Conservation (phyloP, 306 rosid species). For the Amphicarpaea edgeworthii region DNA sequence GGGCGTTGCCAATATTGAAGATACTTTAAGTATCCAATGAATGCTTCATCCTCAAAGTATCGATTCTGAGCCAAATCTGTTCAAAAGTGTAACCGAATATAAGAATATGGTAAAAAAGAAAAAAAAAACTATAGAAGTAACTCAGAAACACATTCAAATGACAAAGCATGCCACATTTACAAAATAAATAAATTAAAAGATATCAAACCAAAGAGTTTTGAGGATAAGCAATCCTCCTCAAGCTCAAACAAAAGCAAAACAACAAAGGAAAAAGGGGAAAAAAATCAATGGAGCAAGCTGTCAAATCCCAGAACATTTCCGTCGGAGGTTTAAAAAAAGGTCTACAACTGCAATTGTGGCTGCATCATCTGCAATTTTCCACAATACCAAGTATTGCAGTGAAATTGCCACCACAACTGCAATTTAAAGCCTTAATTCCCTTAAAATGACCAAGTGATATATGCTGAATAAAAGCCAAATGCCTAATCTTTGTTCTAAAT, state of each 20-base stretch:
- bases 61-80: slow-evolving; percentile 97
- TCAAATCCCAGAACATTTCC: neutral
- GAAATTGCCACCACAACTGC: neutral
- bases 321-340: neutral
- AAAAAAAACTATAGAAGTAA: neutral
- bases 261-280: neutral
- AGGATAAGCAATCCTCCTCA: slow-evolving; percentile 3
- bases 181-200: slow-evolving; percentile 1
- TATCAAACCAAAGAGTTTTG: neutral
- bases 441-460: neutral
- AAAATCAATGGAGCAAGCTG: neutral
- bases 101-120: slow-evolving; percentile 3
- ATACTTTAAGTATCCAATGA: slow-evolving; percentile 92
- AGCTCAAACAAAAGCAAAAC: slow-evolving; percentile 5
- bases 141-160: neutral
- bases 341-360: neutral
- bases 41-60: slow-evolving; percentile 93
- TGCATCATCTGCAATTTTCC: neutral
- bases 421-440: neutral
- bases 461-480: slow-evolving; percentile 9
- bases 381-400: neutral
- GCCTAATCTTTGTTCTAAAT: slow-evolving; percentile 11
- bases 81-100: slow-evolving; percentile 32
- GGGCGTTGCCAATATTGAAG: slow-evolving; percentile 99
- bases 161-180: neutral